Evolutionary conservation across 2,329 filamentous ascomycete genomes (phyloP), one percentile per base, ranked within the genome.

Genomic region (Botrytis cinerea): DNA sequence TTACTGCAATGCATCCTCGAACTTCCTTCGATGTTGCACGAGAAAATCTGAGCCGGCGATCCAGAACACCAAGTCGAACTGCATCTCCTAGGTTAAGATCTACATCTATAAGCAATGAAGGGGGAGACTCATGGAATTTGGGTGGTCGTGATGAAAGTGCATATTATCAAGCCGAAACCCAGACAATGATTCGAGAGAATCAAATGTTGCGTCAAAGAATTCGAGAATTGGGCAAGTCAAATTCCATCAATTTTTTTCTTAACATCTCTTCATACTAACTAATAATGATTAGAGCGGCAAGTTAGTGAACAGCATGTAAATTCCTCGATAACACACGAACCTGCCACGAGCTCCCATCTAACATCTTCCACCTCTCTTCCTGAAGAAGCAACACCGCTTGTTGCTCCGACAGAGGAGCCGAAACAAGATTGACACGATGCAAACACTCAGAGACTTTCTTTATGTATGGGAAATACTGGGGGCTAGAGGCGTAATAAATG

Each of bases 151-250:
- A 94, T 78, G 92, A 95, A 80, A 90, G 87, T 76, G 90, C 91
- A 0, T 94, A 94, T 81, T 95, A 95, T 79, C 92, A 94, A 81
- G 92, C 92, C 7, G 93, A 95, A 83, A 93, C 92, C 1, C 91
- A 93, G 82, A 94, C 89, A 83, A 82, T 95, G 78, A 87, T 90
- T 35, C 86, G 93, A 40, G 93, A 95, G 83, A 95, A 95, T 77
- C 92, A 95, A 82, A 94, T 95, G 92, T 84, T 95, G 70, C 90
- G 91, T 75, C 87, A 91, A 80, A 87, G 93, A 67, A 92, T 94
- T 74, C 86, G 91, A 51, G 92, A 94, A 78, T 83, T 94, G 22
- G 92, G 91, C 92, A 83, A 77, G 85, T 77, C 51, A n/a, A 68
- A n/a, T 18, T 43, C 20, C 5, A 35, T 57, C 10, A 20, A 32